Evolutionary conservation across 441 rosid species (phyloP).

Genomic region (Corymbia citriodora): DNA sequence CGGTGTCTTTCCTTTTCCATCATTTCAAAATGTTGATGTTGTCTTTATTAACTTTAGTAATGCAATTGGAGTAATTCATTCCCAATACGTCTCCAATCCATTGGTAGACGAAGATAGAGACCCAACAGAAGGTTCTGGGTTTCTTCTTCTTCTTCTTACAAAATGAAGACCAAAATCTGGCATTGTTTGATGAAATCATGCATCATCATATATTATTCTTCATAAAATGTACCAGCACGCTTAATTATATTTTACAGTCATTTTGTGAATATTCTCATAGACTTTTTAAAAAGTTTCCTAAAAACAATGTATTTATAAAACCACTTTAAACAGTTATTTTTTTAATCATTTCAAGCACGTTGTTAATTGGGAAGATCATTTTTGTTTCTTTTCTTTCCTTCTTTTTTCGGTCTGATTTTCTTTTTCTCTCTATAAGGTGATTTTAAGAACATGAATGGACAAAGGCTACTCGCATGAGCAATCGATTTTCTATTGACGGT

Average conservation of each 20-base stretch:
- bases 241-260: background rate
- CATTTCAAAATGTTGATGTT: background rate
- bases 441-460: background rate
- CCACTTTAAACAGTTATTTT: background rate
- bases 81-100: background rate
- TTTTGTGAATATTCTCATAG: background rate
- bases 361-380: background rate
- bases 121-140: background rate
- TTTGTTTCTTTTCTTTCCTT: background rate
- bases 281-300: background rate
- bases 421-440: background rate
- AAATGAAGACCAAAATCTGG: background rate
- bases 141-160: background rate
- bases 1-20: background rate
- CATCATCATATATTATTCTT: background rate
- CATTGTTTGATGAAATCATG: background rate
- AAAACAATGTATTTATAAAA: background rate
- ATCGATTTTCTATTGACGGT: background rate
- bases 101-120: background rate
- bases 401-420: background rate
- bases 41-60: background rate
- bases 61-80: background rate
- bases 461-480: background rate
- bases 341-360: background rate
- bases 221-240: no score